These are phyloP conservation scores for Magnaporthales sp. DNA, from an alignment of 2,329 filamentous ascomycete genomes.

Conservation along the genomic window DNA sequence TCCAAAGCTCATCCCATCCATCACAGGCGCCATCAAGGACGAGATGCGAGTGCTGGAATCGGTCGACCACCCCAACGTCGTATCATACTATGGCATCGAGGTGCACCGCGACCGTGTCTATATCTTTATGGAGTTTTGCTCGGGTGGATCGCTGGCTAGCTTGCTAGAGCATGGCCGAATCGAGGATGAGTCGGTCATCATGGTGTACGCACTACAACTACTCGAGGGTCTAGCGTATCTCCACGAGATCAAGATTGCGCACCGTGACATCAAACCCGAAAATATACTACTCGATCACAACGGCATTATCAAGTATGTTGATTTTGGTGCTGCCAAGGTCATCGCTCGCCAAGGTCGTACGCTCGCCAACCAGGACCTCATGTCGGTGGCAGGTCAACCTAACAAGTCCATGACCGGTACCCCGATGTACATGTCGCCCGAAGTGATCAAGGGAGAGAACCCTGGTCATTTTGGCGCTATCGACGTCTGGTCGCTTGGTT, in stretches of 20 bases:
- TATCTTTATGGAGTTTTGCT: constrained; percentile 99
- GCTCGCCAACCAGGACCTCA: constrained; percentile 52
- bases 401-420: constrained; percentile 96
- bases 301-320: constrained; percentile 97
- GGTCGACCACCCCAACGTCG: constrained; percentile 93
- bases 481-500: constrained; percentile 94
- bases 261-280: constrained; percentile 97
- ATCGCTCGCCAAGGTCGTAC: constrained; percentile 92
- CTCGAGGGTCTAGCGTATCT: constrained; percentile 90
- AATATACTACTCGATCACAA: constrained; percentile 97
- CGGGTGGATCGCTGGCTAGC: constrained; percentile 82
- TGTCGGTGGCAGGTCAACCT: constrained; percentile 37
- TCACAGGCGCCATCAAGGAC: constrained; percentile 88
- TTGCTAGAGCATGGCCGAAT: constrained; percentile 93
- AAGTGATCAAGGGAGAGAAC: constrained; percentile 89
- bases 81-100: constrained; percentile 96
- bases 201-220: constrained; percentile 91
- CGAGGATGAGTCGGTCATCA: constrained; percentile 94
- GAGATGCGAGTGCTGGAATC: constrained; percentile 97
- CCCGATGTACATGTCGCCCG: constrained; percentile 99
- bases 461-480: constrained; percentile 75
- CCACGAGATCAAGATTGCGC: constrained; percentile 83
- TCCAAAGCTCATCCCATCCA: constrained; percentile 88
- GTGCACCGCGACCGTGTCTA: constrained; percentile 99
- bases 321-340: constrained; percentile 95